Evolutionary conservation across 2,329 filamentous ascomycete genomes (phyloP), one percentile per base, ranked within the genome.

Genomic region (Trichoderma arundinaceum): DNA sequence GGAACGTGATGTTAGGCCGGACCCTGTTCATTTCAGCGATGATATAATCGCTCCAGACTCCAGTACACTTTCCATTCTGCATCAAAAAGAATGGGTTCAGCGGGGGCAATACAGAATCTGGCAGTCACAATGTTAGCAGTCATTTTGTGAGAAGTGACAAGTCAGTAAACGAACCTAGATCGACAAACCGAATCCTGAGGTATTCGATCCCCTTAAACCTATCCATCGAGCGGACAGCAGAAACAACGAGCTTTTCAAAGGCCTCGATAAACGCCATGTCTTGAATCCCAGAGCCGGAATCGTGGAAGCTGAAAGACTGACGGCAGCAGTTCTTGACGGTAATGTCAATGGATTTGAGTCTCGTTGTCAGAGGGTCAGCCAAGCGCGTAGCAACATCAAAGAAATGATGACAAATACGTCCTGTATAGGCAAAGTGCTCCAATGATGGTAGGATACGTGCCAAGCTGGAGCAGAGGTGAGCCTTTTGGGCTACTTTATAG

Each of bases 291-390:
- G 88, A 89, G 2, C 88, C 88, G 0, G 84, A 84, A 69, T 91
- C 88, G 68, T 87, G 83, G 79, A 82, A 88, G 68, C 79, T 78
- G 53, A 78, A 75, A 66, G 81, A 74, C 49, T 82, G 79, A 3
- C 89, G 85, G 71, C 90, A 93, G 74, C 89, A 90, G 68, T 91
- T 91, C 77, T 91, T 91, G 64, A 92, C 88, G 0, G 89, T 88
- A 51, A 92, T 77, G 71, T 92, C 90, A 22, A 92, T 82, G 1
- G 87, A 88, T 75, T 86, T 87, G 51, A 92, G 82, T 15, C 78
- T 79, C 7, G 82, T 81, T 15, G 80, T 77, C 49, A 82, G 76
- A 46, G 82, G 76, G 68, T 85, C 81, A 38, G 82, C 81, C 35
- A 80, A 77, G 51, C 78, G 77, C n/a, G 83, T 80, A 5, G 86